A percentile compares a stretch with the other conserved stretches of the same genome.
Conservation (phyloP, 768 basidiomycete species). For the Nidularia sp. region DNA sequence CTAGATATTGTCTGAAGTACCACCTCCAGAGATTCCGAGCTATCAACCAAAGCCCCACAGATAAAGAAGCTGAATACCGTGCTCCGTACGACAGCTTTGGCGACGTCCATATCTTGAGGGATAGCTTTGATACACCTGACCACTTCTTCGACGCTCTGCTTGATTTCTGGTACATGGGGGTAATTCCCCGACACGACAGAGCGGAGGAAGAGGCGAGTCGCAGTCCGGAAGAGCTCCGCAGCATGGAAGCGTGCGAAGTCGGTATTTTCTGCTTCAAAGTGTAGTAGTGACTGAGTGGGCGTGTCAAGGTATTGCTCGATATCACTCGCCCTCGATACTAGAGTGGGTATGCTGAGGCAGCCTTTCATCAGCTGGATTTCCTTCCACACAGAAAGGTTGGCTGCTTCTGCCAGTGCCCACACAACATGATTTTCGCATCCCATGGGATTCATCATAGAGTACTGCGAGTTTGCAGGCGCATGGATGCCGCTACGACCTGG, state of each 20-base stretch:
- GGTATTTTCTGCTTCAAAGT: not conserved
- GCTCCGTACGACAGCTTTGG: slow-evolving; percentile 62
- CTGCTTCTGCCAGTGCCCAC: slow-evolving; percentile 75
- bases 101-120: slow-evolving; percentile 22
- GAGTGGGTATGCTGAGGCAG: slow-evolving; percentile 53
- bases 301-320: slow-evolving; percentile 34
- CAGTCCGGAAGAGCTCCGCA: slow-evolving; percentile 67
- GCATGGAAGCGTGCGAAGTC: slow-evolving; percentile 37
- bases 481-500: slow-evolving; percentile 37
- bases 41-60: slow-evolving; percentile 63
- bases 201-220: slow-evolving; percentile 72
- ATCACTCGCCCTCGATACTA: slow-evolving; percentile 47
- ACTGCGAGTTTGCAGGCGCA: slow-evolving; percentile 26
- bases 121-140: slow-evolving; percentile 40
- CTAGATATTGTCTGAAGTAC: too few relatives aligned
- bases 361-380: slow-evolving; percentile 29
- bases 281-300: not conserved
- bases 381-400: slow-evolving; percentile 67
- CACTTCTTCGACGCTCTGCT: slow-evolving; percentile 46
- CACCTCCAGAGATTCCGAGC: slow-evolving; percentile 26
- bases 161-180: slow-evolving; percentile 64
- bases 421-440: slow-evolving; percentile 80
- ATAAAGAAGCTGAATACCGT: slow-evolving; percentile 79
- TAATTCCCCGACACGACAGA: slow-evolving; percentile 72
- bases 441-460: slow-evolving; percentile 82